Conservation (phyloP, 2,329 filamentous ascomycete species). For the Exserohilum turcica region DNA sequence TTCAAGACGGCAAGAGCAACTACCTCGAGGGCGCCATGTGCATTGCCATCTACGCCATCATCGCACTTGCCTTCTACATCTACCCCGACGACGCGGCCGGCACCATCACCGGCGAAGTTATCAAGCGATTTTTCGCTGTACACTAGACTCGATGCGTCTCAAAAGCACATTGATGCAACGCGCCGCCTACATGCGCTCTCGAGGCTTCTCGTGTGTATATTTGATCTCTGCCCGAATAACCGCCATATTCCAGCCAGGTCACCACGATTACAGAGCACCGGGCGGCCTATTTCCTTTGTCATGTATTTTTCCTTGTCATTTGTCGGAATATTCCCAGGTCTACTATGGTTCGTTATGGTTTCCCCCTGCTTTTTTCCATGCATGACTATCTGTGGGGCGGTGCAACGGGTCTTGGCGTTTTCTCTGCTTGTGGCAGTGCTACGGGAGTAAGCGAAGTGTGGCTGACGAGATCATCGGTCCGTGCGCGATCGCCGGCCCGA, state of each 20-base stretch:
- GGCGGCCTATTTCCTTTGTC: neutral
- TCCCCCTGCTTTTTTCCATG: constrained; percentile 7
- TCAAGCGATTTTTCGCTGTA: constrained; percentile 35
- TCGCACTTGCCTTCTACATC: constrained; percentile 65
- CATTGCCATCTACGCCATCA: constrained; percentile 61
- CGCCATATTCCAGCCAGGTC: too few species aligned
- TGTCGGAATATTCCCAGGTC: neutral
- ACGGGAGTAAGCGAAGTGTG: constrained; percentile 10
- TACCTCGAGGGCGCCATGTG: constrained; percentile 78
- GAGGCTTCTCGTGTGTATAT: constrained; percentile 14
- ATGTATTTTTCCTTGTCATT: neutral
- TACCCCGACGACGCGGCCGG: constrained; percentile 60
- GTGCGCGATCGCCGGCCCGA: neutral
- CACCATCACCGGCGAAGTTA: constrained; percentile 34
- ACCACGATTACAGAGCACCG: neutral
- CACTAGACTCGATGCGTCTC: constrained; percentile 1
- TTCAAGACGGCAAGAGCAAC: constrained; percentile 83
- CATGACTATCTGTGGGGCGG: constrained; percentile 13
- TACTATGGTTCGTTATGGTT: neutral
- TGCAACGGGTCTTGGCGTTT: constrained; percentile 13
- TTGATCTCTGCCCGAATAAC: too few species aligned
- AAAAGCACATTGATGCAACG: too few species aligned
- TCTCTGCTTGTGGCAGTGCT: constrained; percentile 16
- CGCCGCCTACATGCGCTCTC: neutral
- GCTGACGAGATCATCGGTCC: neutral